Evolutionary conservation across 306 rosid genomes (phyloP), one percentile per base, ranked within the genome.

Genomic region (Vigna nakashimae): DNA sequence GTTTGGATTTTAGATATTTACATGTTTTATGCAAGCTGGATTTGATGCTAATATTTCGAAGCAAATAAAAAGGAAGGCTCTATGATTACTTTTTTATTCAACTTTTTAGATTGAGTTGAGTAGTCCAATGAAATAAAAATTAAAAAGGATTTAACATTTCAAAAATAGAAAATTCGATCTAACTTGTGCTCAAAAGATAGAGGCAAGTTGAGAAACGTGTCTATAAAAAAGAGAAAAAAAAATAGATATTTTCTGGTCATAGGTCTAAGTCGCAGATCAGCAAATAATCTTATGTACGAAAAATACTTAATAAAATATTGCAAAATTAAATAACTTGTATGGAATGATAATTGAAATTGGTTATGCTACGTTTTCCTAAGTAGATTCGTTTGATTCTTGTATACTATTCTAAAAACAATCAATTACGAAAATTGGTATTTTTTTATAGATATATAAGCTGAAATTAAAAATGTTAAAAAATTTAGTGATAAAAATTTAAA

Each of bases 141-240:
- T 10, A n/a, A 12, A 38, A 7, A 38, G 11, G 30, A 11, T 38
- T 5, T 4, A 18, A 4, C 5, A 11, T 9, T 68, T 68, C 22
- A 66, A 22, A 36, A 70, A 18, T 28, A 32, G 43, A 36, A 34
- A 1, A 76, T 51, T 52, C 34, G 56, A 76, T 22, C 1, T 45
- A 38, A 43, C 0, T 43, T 73, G 46, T 16, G 57, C 11, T 0
- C n/a, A 30, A 51, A 10, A 55, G 12, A 4, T 14, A 15, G 4
- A 53, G 4, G 22, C 81, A 67, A 77, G 58, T 67, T 66, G 81
- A 45, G 18, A 52, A 50, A 32, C n/a, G 38, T 55, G 67, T 55
- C 15, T 14, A 42, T 2, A 1, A 22, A 40, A 55, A 8, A 7
- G 14, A 7, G 3, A 3, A 34, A 7, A 15, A 2, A 20, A 2